phyloP scores from a whole-genome alignment of 352 stramenopile genomes.

The Phytophthora palmivora region DNA sequence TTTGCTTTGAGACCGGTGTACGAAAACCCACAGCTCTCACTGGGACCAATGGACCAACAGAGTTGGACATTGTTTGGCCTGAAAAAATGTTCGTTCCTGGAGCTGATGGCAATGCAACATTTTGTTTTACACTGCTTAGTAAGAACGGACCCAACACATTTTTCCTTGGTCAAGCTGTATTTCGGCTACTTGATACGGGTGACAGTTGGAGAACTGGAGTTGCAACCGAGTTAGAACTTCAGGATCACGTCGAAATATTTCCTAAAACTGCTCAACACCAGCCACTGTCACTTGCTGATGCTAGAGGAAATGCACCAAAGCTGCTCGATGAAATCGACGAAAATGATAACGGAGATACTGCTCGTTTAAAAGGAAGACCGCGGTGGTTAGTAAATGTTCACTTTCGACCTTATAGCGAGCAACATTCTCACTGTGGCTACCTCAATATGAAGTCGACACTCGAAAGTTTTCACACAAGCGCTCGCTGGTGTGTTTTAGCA shows the following conservation, averaged over 20 bases:
- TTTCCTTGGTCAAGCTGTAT: conserved; percentile 65
- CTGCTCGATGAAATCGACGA: conserved; percentile 22
- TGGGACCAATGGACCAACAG: conserved; percentile 1
- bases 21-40: conserved; percentile 35
- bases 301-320: conserved; percentile 18
- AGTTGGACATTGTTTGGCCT: conserved; percentile 56
- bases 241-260: conserved; percentile 59
- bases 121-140: conserved; percentile 77
- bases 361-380: conserved; percentile 21
- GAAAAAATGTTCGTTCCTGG: conserved; percentile 74
- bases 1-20: conserved; percentile 75
- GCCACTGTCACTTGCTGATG: conserved; percentile 46
- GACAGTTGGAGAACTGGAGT: conserved; percentile 57
- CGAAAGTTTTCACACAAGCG: conserved; percentile 64
- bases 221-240: conserved; percentile 47
- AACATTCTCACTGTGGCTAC: conserved; percentile 68
- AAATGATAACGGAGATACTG: neutral
- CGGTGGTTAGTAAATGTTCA: conserved; percentile 47
- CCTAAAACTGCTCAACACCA: conserved; percentile 70
- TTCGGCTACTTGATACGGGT: conserved; percentile 51
- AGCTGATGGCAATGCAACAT: conserved; percentile 68
- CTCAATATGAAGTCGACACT: conserved; percentile 72
- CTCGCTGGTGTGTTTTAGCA: conserved; percentile 77
- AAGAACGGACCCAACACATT: conserved; percentile 85
- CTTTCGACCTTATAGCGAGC: conserved; percentile 56